phyloP scores from a whole-genome alignment of 2,329 filamentous ascomycete genomes.

The Aquanectria penicillioides region DNA sequence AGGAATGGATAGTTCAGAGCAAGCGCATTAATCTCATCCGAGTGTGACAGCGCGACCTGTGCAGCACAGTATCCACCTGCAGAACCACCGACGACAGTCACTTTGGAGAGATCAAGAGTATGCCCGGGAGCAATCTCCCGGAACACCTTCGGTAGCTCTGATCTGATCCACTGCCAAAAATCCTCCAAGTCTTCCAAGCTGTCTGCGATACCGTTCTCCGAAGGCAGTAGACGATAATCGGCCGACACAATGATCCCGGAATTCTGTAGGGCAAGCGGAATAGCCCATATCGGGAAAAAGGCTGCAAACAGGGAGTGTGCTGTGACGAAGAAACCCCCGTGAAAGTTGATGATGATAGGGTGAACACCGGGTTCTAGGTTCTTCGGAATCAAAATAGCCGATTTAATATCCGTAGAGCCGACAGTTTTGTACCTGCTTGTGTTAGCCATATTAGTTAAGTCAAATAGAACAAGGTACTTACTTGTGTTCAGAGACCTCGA shows the following conservation, averaged over 20 bases:
- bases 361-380: slow-evolving; percentile 30
- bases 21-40: slow-evolving; percentile 29
- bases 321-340: slow-evolving; percentile 40
- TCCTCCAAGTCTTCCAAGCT: slow-evolving; percentile 41
- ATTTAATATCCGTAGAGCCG: slow-evolving; percentile 29
- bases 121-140: slow-evolving; percentile 16
- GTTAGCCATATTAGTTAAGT: not conserved
- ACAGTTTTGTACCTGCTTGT: slow-evolving; percentile 32
- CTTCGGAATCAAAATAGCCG: slow-evolving; percentile 40
- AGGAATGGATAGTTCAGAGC: slow-evolving; percentile 34
- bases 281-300: slow-evolving; percentile 39
- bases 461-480: not conserved
- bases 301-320: slow-evolving; percentile 32
- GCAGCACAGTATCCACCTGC: slow-evolving; percentile 40
- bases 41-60: slow-evolving; percentile 35
- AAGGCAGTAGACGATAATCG: slow-evolving; percentile 39
- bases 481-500: slow-evolving; percentile 30
- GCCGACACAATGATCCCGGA: slow-evolving; percentile 39
- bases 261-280: slow-evolving; percentile 35
- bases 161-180: slow-evolving; percentile 39
- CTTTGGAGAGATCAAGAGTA: slow-evolving; percentile 23
- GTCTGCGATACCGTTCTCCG: slow-evolving; percentile 37
- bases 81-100: slow-evolving; percentile 30
- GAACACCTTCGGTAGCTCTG: not conserved
- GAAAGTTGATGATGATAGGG: slow-evolving; percentile 37